Evolutionary conservation across 768 basidiomycete species (phyloP), one percentile per base, ranked within the genome.

Genomic region (Agrocybe pediades): DNA sequence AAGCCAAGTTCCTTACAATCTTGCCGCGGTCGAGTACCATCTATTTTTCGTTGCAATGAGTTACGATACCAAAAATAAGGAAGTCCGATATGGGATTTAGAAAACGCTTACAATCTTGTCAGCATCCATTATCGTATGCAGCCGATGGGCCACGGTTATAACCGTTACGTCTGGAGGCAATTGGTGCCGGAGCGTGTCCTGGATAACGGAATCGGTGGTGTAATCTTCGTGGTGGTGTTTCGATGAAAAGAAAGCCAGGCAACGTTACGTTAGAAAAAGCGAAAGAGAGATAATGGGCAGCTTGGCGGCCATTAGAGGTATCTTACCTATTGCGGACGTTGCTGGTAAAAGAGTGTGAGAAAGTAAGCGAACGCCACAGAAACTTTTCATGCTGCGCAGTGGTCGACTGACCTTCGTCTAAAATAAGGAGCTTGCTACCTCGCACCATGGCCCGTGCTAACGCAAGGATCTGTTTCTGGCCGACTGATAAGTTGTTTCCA

Each of bases 401-500:
- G 33, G 40, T 48, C 27, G 25, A 64, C 59, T 68, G 69, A 67
- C 84, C 85, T 68, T 86, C 85, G 63, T 84, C 84, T 33, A 87
- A 68, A 40, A 87, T 81, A 43, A 87, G 76, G 26, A 87, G 71
- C 43, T 82, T 77, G 68, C 80, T 85, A 41, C 78, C 75, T 26
- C 82, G 73, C 9, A 86, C 70, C 55, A 86, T 76, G 2, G 86
- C 86, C 29, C 86, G 72, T 4, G 85, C 85, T 64, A 87, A 74
- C 8, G 84, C 84, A 43, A 87, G 76, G 41, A 87, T 77, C 61
- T 92, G 90, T 11, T 88, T 68, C 63, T 91, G 88, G 23, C 90
- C 90, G 33, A 87, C 83, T 4, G 86, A 88, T 60, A 91, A 82
- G 66, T 91, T 91, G 25, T 75, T 67, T 3, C 88, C 89, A 7